Evolutionary conservation across 2,329 filamentous ascomycete genomes (phyloP).

Genomic region (Fusarium napiforme): DNA sequence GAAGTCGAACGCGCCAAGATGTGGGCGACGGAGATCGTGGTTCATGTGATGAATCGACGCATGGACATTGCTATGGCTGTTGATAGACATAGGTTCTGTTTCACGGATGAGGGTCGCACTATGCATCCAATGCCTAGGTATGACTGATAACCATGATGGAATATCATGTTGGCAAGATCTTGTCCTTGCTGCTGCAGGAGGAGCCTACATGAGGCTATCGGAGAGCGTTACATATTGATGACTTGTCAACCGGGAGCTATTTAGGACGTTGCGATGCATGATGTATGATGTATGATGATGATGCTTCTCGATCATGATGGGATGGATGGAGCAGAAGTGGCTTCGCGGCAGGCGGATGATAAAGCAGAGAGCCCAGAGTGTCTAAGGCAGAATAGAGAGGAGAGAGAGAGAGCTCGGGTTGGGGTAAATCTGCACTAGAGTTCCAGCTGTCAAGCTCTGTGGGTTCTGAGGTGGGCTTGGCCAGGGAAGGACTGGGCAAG

Average conservation of each 20-base stretch:
- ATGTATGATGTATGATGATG: conserved; percentile 20
- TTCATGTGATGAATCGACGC: conserved; percentile 18
- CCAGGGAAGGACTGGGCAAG: conserved; percentile 37
- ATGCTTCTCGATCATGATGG: conserved; percentile 6
- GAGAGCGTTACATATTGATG: not conserved
- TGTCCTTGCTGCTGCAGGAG: not conserved
- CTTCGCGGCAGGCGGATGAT: conserved; percentile 18
- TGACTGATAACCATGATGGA: not conserved
- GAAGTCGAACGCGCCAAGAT: conserved; percentile 28
- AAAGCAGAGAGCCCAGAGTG: not conserved
- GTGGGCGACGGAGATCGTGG: conserved; percentile 7
- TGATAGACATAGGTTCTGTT: not conserved
- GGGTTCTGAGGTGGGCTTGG: conserved; percentile 20
- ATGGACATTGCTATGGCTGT: not conserved
- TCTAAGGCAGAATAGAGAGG: not conserved
- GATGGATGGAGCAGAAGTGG: conserved; percentile 9
- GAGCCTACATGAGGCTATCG: not conserved
- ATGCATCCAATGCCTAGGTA: not conserved
- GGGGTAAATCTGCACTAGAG: conserved; percentile 25
- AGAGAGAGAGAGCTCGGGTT: not conserved
- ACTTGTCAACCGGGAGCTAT: not conserved
- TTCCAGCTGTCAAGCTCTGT: conserved; percentile 32
- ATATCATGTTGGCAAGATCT: not conserved
- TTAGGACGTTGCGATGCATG: not conserved
- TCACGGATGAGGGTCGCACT: not conserved